Evolutionary conservation across 768 basidiomycete genomes (phyloP).

Genomic region (Macrocybe gigantea): DNA sequence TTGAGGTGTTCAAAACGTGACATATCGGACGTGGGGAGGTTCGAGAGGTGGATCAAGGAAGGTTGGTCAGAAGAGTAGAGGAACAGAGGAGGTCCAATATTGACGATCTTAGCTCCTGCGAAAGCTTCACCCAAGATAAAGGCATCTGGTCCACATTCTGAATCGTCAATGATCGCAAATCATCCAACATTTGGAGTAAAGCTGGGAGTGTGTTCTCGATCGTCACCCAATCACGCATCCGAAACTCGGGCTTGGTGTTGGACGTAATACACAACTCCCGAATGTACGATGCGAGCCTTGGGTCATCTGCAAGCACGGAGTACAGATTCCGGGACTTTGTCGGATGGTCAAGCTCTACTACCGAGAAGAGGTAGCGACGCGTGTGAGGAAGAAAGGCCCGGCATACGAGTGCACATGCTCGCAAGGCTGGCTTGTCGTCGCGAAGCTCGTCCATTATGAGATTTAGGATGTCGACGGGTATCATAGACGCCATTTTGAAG

Average conservation of each 20-base stretch:
- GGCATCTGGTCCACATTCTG: not conserved
- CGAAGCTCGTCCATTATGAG: slow-evolving; percentile 4
- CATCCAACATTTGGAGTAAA: slow-evolving; percentile 7
- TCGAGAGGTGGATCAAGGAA: slow-evolving; percentile 4
- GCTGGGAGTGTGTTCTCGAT: slow-evolving; percentile 11
- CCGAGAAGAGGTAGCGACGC: slow-evolving; percentile 2
- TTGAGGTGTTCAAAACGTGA: slow-evolving; percentile 2
- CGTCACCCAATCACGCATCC: slow-evolving; percentile 8
- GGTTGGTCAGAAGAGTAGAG: not conserved
- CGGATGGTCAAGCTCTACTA: slow-evolving; percentile 3
- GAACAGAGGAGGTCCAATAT: slow-evolving; percentile 3
- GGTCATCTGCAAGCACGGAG: not conserved
- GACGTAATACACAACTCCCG: slow-evolving; percentile 1
- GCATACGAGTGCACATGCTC: slow-evolving; percentile 3
- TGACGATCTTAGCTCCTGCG: not conserved
- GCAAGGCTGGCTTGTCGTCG: not conserved
- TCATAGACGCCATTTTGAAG: not conserved
- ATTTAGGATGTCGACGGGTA: slow-evolving; percentile 5
- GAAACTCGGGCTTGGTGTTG: slow-evolving; percentile 1
- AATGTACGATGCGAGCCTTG: slow-evolving; percentile 3
- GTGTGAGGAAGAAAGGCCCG: slow-evolving; percentile 1
- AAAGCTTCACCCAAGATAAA: slow-evolving; percentile 1
- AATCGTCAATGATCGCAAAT: slow-evolving; percentile 6
- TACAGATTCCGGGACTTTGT: not conserved
- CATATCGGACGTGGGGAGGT: slow-evolving; percentile 4